Evolutionary conservation across 352 stramenopile genomes (phyloP), one percentile per base, ranked within the genome.

Genomic region (Phytophthora pluvialis): DNA sequence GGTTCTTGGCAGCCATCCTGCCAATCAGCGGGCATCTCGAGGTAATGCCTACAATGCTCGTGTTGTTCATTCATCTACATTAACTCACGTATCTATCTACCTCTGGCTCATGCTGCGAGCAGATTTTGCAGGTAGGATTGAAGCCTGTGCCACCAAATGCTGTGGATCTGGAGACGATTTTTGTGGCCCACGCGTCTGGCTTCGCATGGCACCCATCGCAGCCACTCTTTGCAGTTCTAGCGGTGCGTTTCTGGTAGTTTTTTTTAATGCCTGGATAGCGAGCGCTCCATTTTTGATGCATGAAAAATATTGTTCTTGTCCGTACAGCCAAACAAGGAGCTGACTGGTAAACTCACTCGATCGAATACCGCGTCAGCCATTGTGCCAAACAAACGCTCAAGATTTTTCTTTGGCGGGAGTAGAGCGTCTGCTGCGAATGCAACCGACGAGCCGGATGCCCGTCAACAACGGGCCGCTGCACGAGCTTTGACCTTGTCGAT

Each of bases 51-150:
- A 44, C 11, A 16, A 47, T 48, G 12, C 32, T 9, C 26, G 21
- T 4, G 1, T 57, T 40, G 15, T 43, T 56, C 11, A 18, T 45
- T 12, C 11, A 51, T 3, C 3, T 36, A 16, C 31, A 35, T n/a
- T 26, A 1, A 15, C n/a, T 52, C 3, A 38, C 21, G 29, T n/a
- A 28, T 36, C 32, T 44, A 48, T 9, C 25, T 60, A 4, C 26
- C 64, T 25, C 29, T 25, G 10, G 13, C 21, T 21, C 21, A 21
- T 21, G 21, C 21, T 45, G 39, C 1, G 33, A 9, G 8, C 21
- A 91, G 83, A 77, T 93, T 28, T 60, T 93, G 1, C 80, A 89
- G 50, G 76, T 93, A 59, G 81, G 88, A 38, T 78, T 78, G n/a
- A 82, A 90, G 44, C 65, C 88, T 29, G 71, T 79, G 2, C 83